These are phyloP conservation scores for Canariomyces notabilis DNA, from an alignment of 2,329 filamentous ascomycete genomes.

Conservation along the genomic window DNA sequence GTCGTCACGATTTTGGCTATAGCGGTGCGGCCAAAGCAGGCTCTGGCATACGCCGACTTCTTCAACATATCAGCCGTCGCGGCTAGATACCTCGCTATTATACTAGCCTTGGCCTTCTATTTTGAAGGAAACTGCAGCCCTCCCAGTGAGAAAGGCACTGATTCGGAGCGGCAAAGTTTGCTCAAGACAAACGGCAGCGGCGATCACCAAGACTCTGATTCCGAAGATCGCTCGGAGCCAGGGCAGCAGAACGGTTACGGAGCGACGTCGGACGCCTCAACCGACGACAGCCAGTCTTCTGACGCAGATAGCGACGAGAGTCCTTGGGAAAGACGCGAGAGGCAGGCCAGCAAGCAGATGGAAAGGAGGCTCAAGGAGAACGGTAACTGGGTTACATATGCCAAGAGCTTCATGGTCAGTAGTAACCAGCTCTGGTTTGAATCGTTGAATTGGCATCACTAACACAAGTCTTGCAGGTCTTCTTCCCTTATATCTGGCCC, in stretches of 20 bases:
- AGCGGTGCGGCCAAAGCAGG: conserved; percentile 10
- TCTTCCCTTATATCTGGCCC: conserved; percentile 77
- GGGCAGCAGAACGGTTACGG: conserved; percentile 36
- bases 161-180: conserved; percentile 56
- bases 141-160: conserved; percentile 30
- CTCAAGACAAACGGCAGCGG: conserved; percentile 40
- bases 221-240: conserved; percentile 22
- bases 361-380: conserved; percentile 66
- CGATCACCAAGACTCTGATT: conserved; percentile 10
- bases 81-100: conserved; percentile 31
- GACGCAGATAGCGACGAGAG: conserved; percentile 42
- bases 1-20: conserved; percentile 32
- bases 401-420: conserved; percentile 63
- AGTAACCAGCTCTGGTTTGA: neutral
- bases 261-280: conserved; percentile 28
- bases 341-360: conserved; percentile 53
- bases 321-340: conserved; percentile 49
- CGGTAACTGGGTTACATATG: conserved; percentile 72
- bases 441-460: neutral
- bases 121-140: conserved; percentile 22
- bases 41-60: conserved; percentile 18
- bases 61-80: conserved; percentile 30
- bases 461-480: conserved; percentile 43
- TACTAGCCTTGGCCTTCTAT: conserved; percentile 33
- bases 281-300: conserved; percentile 24